A percentile compares a stretch with the other conserved stretches of the same genome.
Evolutionary conservation across 2,329 filamentous ascomycete species (phyloP).

Genomic region (Clarireedia hainanense): DNA sequence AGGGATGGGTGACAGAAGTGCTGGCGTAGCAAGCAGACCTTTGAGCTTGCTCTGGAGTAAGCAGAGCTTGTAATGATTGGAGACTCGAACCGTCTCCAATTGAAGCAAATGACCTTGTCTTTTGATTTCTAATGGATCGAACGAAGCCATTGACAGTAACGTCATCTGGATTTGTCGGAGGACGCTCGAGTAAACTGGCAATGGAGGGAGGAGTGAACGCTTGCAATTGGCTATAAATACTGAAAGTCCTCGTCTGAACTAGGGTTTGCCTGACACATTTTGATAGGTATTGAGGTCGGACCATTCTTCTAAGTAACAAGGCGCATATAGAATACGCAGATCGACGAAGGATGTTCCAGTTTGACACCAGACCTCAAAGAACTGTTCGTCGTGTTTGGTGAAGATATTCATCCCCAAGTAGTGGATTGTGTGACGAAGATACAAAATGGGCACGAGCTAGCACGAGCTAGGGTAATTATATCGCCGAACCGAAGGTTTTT

Average conservation of each 20-base stretch:
- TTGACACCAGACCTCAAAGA: background rate
- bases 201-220: conserved; percentile 31
- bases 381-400: no score
- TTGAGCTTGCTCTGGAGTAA: conserved; percentile 24
- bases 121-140: conserved; percentile 79
- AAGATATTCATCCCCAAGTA: no score
- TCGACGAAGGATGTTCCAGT: background rate
- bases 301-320: no score
- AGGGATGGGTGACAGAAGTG: background rate
- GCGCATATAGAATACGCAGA: background rate
- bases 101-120: conserved; percentile 73
- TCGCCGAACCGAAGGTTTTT: no score
- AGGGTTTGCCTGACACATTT: background rate
- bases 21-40: conserved; percentile 10
- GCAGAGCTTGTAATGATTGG: conserved; percentile 56
- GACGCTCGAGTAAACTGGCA: conserved; percentile 48
- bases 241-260: background rate
- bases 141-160: conserved; percentile 70
- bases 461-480: no score
- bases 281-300: background rate
- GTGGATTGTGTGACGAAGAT: no score
- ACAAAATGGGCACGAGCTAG: no score
- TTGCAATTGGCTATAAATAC: background rate
- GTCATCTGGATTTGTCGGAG: conserved; percentile 33
- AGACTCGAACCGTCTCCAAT: conserved; percentile 82